Conservation (phyloP, 441 rosid species). For the Pelargonium australe region DNA sequence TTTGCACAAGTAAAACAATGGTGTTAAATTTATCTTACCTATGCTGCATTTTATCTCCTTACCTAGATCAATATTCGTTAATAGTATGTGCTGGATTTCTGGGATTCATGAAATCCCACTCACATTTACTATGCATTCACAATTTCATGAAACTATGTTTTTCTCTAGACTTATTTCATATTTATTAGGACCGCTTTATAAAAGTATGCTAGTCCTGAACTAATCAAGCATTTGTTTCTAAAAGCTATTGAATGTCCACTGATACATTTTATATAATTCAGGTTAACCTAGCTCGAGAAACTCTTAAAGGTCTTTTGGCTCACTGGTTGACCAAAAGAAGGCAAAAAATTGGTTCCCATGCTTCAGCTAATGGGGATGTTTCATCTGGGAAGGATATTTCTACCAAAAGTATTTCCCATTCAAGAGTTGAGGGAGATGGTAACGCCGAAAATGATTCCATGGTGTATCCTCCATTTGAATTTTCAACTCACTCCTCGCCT, state of each 20-base stretch:
- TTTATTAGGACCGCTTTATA: neutral
- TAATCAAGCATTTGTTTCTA: neutral
- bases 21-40: neutral
- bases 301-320: conserved; percentile 88
- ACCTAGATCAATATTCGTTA: neutral
- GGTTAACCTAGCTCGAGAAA: conserved; percentile 96
- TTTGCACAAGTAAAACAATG: neutral
- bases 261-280: conserved; percentile 20
- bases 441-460: conserved; percentile 59
- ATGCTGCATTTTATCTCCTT: neutral
- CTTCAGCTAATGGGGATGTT: conserved; percentile 62
- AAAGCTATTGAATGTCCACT: neutral
- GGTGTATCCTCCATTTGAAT: conserved; percentile 86
- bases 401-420: conserved; percentile 45
- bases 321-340: conserved; percentile 83
- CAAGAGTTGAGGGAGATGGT: conserved; percentile 67
- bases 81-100: neutral
- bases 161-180: neutral
- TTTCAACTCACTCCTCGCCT: conserved; percentile 69
- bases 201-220: neutral
- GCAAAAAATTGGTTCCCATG: conserved; percentile 59
- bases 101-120: neutral
- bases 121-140: neutral
- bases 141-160: neutral
- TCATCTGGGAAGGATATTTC: conserved; percentile 51